Evolutionary conservation across 345 rosid species (phyloP).

Genomic region (Excoecaria agallocha): DNA sequence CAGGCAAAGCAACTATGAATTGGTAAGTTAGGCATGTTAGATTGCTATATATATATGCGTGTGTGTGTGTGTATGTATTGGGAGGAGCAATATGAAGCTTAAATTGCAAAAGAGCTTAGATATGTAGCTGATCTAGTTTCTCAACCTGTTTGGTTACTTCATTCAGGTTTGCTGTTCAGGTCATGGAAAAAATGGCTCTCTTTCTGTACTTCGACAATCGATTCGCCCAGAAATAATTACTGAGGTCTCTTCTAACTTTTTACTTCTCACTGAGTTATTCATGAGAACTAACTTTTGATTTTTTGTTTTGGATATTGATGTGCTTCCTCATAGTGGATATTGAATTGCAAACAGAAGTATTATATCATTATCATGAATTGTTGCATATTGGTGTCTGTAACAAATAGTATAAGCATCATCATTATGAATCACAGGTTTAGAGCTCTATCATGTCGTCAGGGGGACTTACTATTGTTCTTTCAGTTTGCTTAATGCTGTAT

Average conservation of each 20-base stretch:
- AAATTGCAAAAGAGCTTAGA: not conserved
- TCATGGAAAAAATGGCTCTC: conserved; percentile 92
- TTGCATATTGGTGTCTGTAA: not conserved
- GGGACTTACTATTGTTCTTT: not conserved
- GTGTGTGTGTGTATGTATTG: too few relatives aligned
- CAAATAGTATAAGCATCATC: too few relatives aligned
- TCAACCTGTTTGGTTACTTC: not conserved
- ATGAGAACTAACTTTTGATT: conserved; percentile 4
- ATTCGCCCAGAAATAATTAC: conserved; percentile 96
- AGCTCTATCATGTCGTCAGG: not conserved
- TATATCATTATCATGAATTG: not conserved
- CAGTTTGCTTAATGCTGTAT: not conserved
- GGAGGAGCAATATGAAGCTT: not conserved
- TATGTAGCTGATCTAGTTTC: conserved; percentile 1
- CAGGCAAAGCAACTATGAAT: conserved; percentile 95
- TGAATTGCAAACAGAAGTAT: not conserved
- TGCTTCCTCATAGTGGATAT: not conserved
- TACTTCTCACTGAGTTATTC: not conserved
- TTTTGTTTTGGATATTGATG: not conserved
- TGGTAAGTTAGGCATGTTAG: conserved; percentile 53
- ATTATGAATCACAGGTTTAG: not conserved
- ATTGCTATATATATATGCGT: too few relatives aligned
- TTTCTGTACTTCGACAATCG: conserved; percentile 90
- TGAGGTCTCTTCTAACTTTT: conserved; percentile 52
- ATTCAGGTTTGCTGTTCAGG: conserved; percentile 98